These are phyloP conservation scores for Anthoceros angustus DNA, from an alignment of 225 moss, liverwort and hornwort species.

Conservation along the genomic window DNA sequence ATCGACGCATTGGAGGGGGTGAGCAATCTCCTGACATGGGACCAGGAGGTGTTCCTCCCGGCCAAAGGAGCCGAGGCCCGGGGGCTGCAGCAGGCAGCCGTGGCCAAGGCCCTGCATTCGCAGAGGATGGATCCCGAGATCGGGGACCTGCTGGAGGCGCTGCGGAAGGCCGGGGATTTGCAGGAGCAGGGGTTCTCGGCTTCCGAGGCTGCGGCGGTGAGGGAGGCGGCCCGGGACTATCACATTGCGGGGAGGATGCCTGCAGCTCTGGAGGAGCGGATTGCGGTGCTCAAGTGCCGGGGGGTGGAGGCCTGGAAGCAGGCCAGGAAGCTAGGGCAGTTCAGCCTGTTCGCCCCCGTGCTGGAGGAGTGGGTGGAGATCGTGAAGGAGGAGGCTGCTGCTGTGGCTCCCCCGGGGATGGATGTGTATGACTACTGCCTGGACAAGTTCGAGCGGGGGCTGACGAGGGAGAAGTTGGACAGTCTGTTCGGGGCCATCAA, in stretches of 20 bases:
- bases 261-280: constrained; percentile 10
- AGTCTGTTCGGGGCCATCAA: constrained; percentile 15
- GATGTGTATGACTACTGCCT: constrained; percentile 15
- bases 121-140: constrained; percentile 7
- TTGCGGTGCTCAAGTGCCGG: constrained; percentile 9
- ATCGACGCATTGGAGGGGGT: constrained; percentile 14
- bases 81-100: constrained; percentile 13
- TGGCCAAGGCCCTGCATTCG: constrained; percentile 11
- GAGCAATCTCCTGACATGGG: constrained; percentile 14
- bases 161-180: background rate
- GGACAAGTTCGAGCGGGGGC: constrained; percentile 13
- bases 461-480: constrained; percentile 8
- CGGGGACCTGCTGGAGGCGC: constrained; percentile 9
- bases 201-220: constrained; percentile 10
- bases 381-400: constrained; percentile 10
- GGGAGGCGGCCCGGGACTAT: constrained; percentile 14
- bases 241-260: constrained; percentile 8
- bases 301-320: constrained; percentile 14
- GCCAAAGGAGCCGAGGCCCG: constrained; percentile 11
- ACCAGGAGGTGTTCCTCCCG: constrained; percentile 16
- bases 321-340: constrained; percentile 10
- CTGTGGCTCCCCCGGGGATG: constrained; percentile 9
- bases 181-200: constrained; percentile 7
- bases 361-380: constrained; percentile 17
- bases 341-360: constrained; percentile 13